Evolutionary conservation across 495 filamentous ascomycete genomes (phyloP).

Genomic region (Neurospora sp.): DNA sequence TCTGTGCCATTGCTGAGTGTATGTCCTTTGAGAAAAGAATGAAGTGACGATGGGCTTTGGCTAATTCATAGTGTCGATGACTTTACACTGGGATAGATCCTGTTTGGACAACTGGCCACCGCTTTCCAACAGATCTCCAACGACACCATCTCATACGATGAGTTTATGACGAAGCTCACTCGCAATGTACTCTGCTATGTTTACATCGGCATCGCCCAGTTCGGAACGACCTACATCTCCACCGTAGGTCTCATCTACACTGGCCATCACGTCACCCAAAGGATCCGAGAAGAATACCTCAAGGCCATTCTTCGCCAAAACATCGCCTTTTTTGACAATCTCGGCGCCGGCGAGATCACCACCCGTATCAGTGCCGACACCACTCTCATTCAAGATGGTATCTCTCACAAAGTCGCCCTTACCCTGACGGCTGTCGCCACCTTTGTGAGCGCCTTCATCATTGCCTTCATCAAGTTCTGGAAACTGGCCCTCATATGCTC

Average conservation of each 20-base stretch:
- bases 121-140: not conserved
- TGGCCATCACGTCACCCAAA: constrained; percentile 25
- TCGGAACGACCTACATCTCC: constrained; percentile 27
- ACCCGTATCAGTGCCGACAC: constrained; percentile 35
- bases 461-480: constrained; percentile 64
- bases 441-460: constrained; percentile 64
- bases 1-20: not conserved
- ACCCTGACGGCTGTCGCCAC: constrained; percentile 57
- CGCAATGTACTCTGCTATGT: not conserved
- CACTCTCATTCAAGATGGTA: constrained; percentile 55
- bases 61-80: too few species aligned
- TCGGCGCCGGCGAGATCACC: constrained; percentile 22
- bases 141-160: not conserved
- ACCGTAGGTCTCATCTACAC: constrained; percentile 14
- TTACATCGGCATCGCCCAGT: constrained; percentile 31
- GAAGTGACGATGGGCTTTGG: not conserved
- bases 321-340: constrained; percentile 30
- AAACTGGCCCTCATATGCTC: constrained; percentile 60
- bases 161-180: not conserved
- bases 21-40: not conserved
- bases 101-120: not conserved
- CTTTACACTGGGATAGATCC: not conserved
- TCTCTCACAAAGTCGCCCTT: constrained; percentile 64
- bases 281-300: constrained; percentile 27
- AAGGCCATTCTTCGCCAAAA: constrained; percentile 29